A percentile compares a stretch with the other conserved stretches of the same genome.
phyloP scores from a whole-genome alignment of 1,284 basidiomycete genomes.

The Trichosporon sp. region DNA sequence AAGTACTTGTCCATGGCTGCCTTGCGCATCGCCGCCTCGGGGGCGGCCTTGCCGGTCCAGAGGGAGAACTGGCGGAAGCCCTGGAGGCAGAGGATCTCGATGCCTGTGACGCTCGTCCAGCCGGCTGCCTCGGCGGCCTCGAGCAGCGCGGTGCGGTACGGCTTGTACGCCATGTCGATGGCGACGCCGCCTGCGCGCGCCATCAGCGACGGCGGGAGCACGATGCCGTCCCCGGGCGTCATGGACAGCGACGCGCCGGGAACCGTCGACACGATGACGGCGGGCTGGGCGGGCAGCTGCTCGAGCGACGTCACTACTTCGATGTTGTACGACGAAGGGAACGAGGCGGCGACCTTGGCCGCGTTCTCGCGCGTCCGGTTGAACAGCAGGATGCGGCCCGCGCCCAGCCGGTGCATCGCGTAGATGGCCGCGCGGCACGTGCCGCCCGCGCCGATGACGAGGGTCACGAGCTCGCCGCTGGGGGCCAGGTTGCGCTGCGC shows the following conservation, averaged over 20 bases:
- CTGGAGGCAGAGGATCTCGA: constrained; percentile 81
- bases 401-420: constrained; percentile 67
- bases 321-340: constrained; percentile 59
- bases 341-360: constrained; percentile 60
- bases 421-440: constrained; percentile 89
- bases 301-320: constrained; percentile 59
- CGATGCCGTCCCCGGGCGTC: constrained; percentile 52
- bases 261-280: constrained; percentile 77
- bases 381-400: constrained; percentile 69
- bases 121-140: constrained; percentile 45
- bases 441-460: constrained; percentile 89
- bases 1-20: constrained; percentile 49
- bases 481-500: constrained; percentile 44
- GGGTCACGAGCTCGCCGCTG: constrained; percentile 53
- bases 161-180: constrained; percentile 89
- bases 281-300: constrained; percentile 58
- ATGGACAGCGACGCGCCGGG: constrained; percentile 66
- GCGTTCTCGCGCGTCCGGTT: constrained; percentile 77
- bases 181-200: constrained; percentile 59
- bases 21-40: constrained; percentile 47
- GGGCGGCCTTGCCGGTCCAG: constrained; percentile 63
- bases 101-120: constrained; percentile 72
- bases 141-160: constrained; percentile 55
- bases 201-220: constrained; percentile 56
- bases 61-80: constrained; percentile 76